Conservation (phyloP, 192 early-diverging fungal species). For the Kappamyces sp. region DNA sequence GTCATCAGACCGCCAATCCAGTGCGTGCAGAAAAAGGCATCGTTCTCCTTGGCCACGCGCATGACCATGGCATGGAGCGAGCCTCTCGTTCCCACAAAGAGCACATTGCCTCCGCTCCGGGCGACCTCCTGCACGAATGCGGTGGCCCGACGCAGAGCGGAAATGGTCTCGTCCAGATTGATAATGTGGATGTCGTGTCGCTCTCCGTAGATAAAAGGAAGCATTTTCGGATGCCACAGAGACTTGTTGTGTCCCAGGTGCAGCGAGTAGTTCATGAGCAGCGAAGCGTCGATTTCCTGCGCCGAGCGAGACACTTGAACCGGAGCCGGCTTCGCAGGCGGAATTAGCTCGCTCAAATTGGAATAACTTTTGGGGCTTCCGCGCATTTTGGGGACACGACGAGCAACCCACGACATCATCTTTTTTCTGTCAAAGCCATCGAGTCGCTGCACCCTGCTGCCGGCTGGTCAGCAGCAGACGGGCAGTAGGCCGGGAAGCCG, state of each 20-base stretch:
- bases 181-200: conserved; percentile 87
- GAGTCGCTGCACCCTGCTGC: no score
- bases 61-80: conserved; percentile 58
- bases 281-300: no score
- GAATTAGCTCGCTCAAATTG: no score
- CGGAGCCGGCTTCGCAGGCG: no score
- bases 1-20: conserved; percentile 89
- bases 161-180: conserved; percentile 87
- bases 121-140: conserved; percentile 66
- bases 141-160: conserved; percentile 73
- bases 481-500: no score
- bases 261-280: conserved; percentile 67
- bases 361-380: no score
- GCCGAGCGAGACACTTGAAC: no score
- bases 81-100: conserved; percentile 81
- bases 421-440: no score
- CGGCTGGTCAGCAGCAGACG: no score
- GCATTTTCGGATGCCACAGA: conserved; percentile 71
- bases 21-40: conserved; percentile 68
- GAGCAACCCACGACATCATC: no score
- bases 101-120: conserved; percentile 67
- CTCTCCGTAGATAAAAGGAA: conserved; percentile 83
- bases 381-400: no score
- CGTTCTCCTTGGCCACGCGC: conserved; percentile 68
- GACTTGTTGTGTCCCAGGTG: conserved; percentile 82